Evolutionary conservation across 2,329 filamentous ascomycete genomes (phyloP).

Genomic region (Madurella mycetomatis): DNA sequence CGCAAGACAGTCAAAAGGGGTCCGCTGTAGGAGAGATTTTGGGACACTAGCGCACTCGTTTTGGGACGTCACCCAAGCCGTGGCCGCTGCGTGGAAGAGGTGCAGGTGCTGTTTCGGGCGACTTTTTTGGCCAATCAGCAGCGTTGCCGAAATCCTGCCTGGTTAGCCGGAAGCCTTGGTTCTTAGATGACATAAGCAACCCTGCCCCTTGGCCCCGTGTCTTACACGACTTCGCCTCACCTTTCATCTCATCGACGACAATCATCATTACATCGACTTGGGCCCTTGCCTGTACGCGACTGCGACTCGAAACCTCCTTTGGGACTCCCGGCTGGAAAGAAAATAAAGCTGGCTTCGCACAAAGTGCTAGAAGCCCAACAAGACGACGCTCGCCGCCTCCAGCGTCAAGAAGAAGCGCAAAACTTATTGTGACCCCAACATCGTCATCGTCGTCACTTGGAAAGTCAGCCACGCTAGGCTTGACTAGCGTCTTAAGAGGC

Average conservation of each 20-base stretch:
- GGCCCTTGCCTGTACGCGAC: too few relatives aligned
- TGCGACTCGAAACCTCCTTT: not conserved
- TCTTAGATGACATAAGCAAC: not conserved
- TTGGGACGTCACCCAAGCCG: not conserved
- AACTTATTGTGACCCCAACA: constrained; percentile 56
- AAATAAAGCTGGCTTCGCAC: constrained; percentile 54
- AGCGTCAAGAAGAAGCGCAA: constrained; percentile 64
- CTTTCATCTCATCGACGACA: not conserved
- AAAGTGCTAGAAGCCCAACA: constrained; percentile 59
- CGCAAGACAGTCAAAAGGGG: not conserved
- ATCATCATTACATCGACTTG: too few relatives aligned
- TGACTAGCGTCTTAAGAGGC: constrained; percentile 58
- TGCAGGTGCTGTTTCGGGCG: constrained; percentile 9
- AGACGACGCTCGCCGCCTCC: constrained; percentile 59
- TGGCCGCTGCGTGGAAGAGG: not conserved
- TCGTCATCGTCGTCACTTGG: constrained; percentile 37
- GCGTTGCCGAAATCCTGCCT: not conserved
- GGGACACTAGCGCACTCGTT: not conserved
- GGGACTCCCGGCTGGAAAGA: not conserved
- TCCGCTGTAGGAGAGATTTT: not conserved
- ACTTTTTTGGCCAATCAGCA: constrained; percentile 1
- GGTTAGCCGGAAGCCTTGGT: not conserved
- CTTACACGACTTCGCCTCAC: not conserved
- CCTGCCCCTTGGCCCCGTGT: not conserved
- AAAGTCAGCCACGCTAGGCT: constrained; percentile 51